Conservation (phyloP, 139 green algal species). For the Ostreobium quekettii region DNA sequence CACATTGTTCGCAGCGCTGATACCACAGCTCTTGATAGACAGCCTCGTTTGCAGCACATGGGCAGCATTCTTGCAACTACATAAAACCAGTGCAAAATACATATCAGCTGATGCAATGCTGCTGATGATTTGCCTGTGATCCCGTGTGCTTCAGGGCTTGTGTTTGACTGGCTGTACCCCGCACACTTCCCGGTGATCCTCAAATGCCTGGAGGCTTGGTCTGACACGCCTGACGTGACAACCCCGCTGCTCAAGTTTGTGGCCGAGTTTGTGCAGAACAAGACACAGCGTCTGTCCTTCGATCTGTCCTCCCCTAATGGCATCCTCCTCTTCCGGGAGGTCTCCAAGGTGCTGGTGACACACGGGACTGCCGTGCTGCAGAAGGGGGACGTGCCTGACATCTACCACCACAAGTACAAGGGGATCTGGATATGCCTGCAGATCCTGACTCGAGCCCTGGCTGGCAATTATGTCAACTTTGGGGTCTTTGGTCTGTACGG, state of each 20-base stretch:
- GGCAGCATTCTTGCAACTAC: too few species aligned
- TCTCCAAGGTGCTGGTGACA: conserved; percentile 60
- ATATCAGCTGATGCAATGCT: too few species aligned
- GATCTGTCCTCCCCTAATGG: conserved; percentile 90
- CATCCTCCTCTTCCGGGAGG: conserved; percentile 85
- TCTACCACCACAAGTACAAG: conserved; percentile 83
- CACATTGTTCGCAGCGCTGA: too few species aligned
- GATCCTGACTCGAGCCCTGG: conserved; percentile 73
- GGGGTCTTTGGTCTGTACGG: conserved; percentile 97
- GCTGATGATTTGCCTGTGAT: too few species aligned
- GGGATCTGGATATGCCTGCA: conserved; percentile 85
- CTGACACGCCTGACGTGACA: conserved; percentile 66
- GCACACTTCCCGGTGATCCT: conserved; percentile 72
- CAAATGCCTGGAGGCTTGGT: conserved; percentile 75
- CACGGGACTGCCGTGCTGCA: conserved; percentile 68
- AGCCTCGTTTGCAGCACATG: too few species aligned
- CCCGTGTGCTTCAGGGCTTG: conserved; percentile 32
- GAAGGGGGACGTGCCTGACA: conserved; percentile 28
- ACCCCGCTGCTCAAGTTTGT: conserved; percentile 95
- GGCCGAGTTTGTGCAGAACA: conserved; percentile 94
- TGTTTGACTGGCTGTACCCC: conserved; percentile 98
- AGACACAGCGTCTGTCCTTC: conserved; percentile 90
- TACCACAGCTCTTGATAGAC: too few species aligned
- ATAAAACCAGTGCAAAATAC: too few species aligned
- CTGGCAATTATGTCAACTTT: conserved; percentile 97